phyloP scores from a whole-genome alignment of 352 stramenopile species.

The Thalassiosira livingstoniorum region DNA sequence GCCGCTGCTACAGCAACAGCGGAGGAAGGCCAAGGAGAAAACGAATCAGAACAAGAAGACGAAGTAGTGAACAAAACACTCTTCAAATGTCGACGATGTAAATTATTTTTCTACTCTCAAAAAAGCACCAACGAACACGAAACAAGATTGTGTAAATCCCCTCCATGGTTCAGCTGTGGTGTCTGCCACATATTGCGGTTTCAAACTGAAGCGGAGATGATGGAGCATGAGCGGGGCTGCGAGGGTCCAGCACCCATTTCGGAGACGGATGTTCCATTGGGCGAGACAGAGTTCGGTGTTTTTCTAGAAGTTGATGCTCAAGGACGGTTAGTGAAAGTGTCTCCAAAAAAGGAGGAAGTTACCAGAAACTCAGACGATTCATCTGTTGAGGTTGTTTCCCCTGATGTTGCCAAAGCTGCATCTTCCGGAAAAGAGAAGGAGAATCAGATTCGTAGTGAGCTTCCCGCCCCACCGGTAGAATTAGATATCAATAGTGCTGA shows the following conservation, averaged over 20 bases:
- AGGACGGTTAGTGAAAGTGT: background rate
- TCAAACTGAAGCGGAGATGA: background rate
- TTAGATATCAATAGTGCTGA: background rate
- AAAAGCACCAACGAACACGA: constrained; percentile 1
- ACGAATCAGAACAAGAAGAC: background rate
- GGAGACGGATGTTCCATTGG: background rate
- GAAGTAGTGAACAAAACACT: constrained; percentile 15
- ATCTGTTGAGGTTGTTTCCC: constrained; percentile 16
- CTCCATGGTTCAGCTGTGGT: constrained; percentile 3
- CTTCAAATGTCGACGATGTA: constrained; percentile 35
- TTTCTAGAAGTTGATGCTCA: background rate
- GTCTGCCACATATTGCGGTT: constrained; percentile 30
- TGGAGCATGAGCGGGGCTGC: constrained; percentile 6
- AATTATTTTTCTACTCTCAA: constrained; percentile 18
- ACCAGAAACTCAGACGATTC: constrained; percentile 8
- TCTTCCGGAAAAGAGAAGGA: background rate
- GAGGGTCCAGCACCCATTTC: background rate
- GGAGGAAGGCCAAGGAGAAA: background rate
- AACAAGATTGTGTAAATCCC: background rate
- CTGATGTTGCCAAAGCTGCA: background rate
- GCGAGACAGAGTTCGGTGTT: background rate
- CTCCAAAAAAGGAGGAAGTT: background rate
- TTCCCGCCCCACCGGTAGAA: background rate
- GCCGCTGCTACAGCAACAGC: background rate
- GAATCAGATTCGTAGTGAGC: too few relatives aligned